Conservation (phyloP, 2,329 filamentous ascomycete species). For the Arthrobotrys pseudoclavata region DNA sequence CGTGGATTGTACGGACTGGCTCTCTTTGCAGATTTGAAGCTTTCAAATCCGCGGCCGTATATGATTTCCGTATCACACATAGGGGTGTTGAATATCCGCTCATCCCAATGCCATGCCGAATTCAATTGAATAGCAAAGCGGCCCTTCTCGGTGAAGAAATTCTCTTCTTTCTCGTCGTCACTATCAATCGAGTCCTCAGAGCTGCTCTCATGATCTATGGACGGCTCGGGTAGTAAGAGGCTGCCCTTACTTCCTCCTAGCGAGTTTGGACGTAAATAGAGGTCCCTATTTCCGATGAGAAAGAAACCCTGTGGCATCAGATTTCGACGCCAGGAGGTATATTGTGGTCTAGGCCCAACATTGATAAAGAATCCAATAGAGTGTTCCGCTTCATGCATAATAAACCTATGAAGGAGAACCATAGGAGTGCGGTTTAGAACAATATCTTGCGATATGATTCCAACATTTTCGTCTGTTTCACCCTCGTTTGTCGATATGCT, state of each 20-base stretch:
- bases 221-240: constrained; percentile 6
- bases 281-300: constrained; percentile 34
- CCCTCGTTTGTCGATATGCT: constrained; percentile 35
- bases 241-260: constrained; percentile 37
- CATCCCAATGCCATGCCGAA: constrained; percentile 46
- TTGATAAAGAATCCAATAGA: constrained; percentile 50
- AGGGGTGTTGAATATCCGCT: constrained; percentile 42
- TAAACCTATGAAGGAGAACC: constrained; percentile 48
- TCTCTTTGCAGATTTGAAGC: constrained; percentile 32
- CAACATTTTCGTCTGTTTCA: constrained; percentile 3
- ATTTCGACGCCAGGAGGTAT: background rate
- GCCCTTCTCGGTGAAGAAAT: constrained; percentile 27
- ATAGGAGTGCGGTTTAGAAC: constrained; percentile 27
- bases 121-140: constrained; percentile 44
- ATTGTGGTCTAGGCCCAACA: constrained; percentile 7
- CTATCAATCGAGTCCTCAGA: constrained; percentile 55
- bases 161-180: constrained; percentile 29
- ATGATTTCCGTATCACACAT: constrained; percentile 52
- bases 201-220: constrained; percentile 25
- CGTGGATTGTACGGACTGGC: constrained; percentile 41
- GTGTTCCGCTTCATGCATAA: constrained; percentile 49
- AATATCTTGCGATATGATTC: constrained; percentile 29
- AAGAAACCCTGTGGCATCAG: constrained; percentile 41
- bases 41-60: constrained; percentile 55
- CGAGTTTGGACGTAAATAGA: constrained; percentile 28